Percentiles rank a stretch among this genome's conserved stretches.
Conservation (phyloP, 2,329 filamentous ascomycete genomes). For the Erysiphe pulchra region DNA sequence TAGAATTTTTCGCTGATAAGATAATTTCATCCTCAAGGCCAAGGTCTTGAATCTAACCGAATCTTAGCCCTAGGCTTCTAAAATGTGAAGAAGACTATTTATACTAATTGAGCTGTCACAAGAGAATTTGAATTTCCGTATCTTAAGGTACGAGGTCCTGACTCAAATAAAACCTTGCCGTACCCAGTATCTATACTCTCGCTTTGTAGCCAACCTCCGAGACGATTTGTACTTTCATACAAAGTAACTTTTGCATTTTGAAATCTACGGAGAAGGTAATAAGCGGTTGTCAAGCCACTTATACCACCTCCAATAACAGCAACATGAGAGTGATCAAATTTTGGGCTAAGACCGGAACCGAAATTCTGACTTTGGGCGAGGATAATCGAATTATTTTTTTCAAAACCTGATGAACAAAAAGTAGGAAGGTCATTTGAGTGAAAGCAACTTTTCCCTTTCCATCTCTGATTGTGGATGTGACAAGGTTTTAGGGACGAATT, state of each 20-base stretch:
- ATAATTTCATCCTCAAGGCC: conserved; percentile 29
- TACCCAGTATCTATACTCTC: conserved; percentile 30
- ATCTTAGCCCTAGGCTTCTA: neutral
- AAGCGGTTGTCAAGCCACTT: conserved; percentile 55
- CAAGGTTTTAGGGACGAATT: too few relatives aligned
- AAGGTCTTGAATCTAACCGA: conserved; percentile 27
- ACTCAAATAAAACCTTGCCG: conserved; percentile 52
- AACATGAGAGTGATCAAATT: conserved; percentile 13
- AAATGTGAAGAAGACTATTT: neutral
- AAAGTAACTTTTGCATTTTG: conserved; percentile 48
- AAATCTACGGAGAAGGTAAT: conserved; percentile 47
- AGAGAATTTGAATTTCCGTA: conserved; percentile 6
- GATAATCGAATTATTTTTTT: neutral
- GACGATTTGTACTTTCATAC: conserved; percentile 42
- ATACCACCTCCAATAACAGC: conserved; percentile 62
- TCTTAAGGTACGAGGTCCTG: conserved; percentile 36
- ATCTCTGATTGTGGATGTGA: neutral
- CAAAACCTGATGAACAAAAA: neutral
- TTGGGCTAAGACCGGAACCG: neutral
- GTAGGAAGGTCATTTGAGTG: neutral
- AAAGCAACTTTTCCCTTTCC: neutral
- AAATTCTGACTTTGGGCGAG: neutral
- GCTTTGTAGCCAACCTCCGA: conserved; percentile 71
- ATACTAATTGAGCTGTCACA: conserved; percentile 8
- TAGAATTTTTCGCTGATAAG: conserved; percentile 22